Evolutionary conservation across 176 grass and related monocot species (phyloP).

Genomic region (Musa acuminata): DNA sequence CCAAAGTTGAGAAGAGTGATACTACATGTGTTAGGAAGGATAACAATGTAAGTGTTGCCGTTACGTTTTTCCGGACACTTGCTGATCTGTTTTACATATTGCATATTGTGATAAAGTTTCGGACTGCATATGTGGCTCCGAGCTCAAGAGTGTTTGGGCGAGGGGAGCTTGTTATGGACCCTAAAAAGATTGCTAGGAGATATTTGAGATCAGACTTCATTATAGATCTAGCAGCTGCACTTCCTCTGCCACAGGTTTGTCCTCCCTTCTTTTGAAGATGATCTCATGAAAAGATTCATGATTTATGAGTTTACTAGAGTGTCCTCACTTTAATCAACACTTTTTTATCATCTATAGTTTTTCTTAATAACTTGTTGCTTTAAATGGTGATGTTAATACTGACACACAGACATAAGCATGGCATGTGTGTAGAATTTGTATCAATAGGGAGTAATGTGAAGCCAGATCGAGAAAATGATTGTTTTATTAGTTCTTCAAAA

Average conservation of each 20-base stretch:
- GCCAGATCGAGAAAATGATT: neutral
- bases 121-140: slow-evolving; percentile 67
- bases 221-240: slow-evolving; percentile 63
- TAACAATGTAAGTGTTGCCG: slow-evolving; percentile 31
- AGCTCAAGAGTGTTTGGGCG: slow-evolving; percentile 74
- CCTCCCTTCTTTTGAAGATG: neutral
- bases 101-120: slow-evolving; percentile 85
- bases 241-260: slow-evolving; percentile 85
- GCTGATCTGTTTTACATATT: slow-evolving; percentile 69
- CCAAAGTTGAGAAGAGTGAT: slow-evolving; percentile 26
- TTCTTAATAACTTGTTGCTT: too few relatives aligned
- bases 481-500: too few relatives aligned
- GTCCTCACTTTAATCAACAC: too few relatives aligned
- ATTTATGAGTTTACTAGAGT: neutral
- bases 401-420: neutral
- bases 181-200: slow-evolving; percentile 64
- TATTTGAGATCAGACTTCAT: slow-evolving; percentile 78
- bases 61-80: slow-evolving; percentile 63
- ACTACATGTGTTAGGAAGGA: slow-evolving; percentile 48
- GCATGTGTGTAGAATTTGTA: neutral
- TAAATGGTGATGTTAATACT: neutral
- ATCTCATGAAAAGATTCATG: neutral
- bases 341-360: too few relatives aligned
- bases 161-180: slow-evolving; percentile 74
- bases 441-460: neutral